These are phyloP conservation scores for Leccinum longicurvipes DNA, from an alignment of 768 basidiomycete genomes.

Conservation along the genomic window DNA sequence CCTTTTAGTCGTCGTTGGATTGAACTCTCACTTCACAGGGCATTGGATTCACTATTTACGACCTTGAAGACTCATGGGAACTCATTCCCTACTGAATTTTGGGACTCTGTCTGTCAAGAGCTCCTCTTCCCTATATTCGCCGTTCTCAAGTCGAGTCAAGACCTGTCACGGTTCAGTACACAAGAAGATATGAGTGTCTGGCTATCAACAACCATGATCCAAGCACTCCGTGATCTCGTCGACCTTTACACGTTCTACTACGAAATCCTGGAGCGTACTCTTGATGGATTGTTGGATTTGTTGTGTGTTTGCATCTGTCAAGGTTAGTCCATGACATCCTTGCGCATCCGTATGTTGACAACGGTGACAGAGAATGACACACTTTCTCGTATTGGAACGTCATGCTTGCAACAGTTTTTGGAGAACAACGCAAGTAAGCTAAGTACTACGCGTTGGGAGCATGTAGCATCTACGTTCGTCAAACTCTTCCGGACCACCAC, in stretches of 20 bases:
- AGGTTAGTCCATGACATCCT: slow-evolving; percentile 50
- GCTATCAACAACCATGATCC: slow-evolving; percentile 98
- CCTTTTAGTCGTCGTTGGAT: slow-evolving; percentile 2
- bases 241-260: slow-evolving; percentile 97
- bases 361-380: slow-evolving; percentile 85
- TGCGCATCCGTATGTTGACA: slow-evolving; percentile 3
- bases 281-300: slow-evolving; percentile 92
- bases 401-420: slow-evolving; percentile 92
- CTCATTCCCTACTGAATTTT: slow-evolving; percentile 86
- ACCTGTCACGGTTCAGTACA: slow-evolving; percentile 87
- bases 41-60: slow-evolving; percentile 93
- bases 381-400: slow-evolving; percentile 93
- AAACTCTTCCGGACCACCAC: slow-evolving; percentile 97
- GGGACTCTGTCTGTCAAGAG: slow-evolving; percentile 97
- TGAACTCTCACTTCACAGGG: slow-evolving; percentile 45
- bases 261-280: slow-evolving; percentile 80
- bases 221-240: slow-evolving; percentile 91
- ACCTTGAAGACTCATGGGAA: slow-evolving; percentile 89
- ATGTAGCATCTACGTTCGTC: slow-evolving; percentile 87
- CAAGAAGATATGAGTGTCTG: slow-evolving; percentile 99
- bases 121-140: slow-evolving; percentile 98
- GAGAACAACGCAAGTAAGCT: slow-evolving; percentile 91
- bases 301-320: slow-evolving; percentile 97
- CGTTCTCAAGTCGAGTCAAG: slow-evolving; percentile 89
- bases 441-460: slow-evolving; percentile 82